A percentile compares a stretch with the other conserved stretches of the same genome.
phyloP scores from a whole-genome alignment of 2,329 filamentous ascomycete species.

The Cladorrhinum sp. region DNA sequence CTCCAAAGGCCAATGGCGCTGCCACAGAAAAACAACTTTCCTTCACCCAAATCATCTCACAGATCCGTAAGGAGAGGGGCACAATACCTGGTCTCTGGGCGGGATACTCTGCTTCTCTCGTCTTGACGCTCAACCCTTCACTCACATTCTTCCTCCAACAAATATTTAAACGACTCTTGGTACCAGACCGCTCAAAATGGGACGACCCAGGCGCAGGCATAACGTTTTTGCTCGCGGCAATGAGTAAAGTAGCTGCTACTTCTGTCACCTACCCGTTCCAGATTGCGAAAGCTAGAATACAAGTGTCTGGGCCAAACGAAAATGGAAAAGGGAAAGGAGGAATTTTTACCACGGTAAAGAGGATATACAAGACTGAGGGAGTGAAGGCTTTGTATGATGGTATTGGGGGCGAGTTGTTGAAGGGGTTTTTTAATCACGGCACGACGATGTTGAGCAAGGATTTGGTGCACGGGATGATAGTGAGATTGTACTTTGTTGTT shows the following conservation, averaged over 20 bases:
- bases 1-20: not conserved
- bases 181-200: constrained; percentile 35
- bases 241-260: constrained; percentile 75
- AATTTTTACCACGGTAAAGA: constrained; percentile 61
- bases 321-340: constrained; percentile 26
- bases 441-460: constrained; percentile 87
- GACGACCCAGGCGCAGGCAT: constrained; percentile 30
- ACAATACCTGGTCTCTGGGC: constrained; percentile 73
- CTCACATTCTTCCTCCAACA: constrained; percentile 84
- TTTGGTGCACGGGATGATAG: constrained; percentile 66
- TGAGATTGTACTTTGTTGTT: constrained; percentile 67
- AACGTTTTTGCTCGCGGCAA: constrained; percentile 59
- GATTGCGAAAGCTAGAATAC: constrained; percentile 76
- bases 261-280: constrained; percentile 81
- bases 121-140: constrained; percentile 81
- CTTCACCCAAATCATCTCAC: constrained; percentile 56
- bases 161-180: constrained; percentile 58
- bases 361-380: constrained; percentile 63
- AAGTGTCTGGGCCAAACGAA: constrained; percentile 51
- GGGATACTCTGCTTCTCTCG: constrained; percentile 75
- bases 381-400: constrained; percentile 70
- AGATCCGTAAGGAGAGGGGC: constrained; percentile 65
- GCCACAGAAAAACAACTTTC: constrained; percentile 34
- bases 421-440: constrained; percentile 82
- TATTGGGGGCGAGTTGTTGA: constrained; percentile 70